Base-by-base conservation (phyloP, 371 early-diverging fungal species). In the Dichotomocladium elegans region DNA sequence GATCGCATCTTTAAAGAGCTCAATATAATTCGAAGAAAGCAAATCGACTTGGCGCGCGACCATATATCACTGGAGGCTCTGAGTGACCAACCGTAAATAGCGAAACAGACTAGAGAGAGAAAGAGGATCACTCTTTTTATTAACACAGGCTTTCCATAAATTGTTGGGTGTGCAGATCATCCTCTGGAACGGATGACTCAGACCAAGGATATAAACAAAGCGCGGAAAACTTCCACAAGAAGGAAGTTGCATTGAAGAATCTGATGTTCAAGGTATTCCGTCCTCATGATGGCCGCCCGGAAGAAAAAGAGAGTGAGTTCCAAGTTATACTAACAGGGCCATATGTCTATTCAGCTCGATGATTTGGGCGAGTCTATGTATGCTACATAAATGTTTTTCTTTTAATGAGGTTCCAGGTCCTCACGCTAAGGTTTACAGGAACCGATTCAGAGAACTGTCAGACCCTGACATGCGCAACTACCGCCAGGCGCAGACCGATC, bases 11-110 rank as follows among this genome's bases (percentile, higher is more conserved):
- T 68, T 33, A 60, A 62, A 15, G 63, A 64, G 15, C 46, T 71
- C 3, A 66, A 74, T 25, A 59, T 51, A 41, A 63, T 64, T 35
- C 60, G 64, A 47, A 52, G 60, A 9, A 63, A 66, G 43, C 63
- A 60, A 26, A 60, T 66, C 14, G 59, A 63, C 10, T 29, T 68
- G 12, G 64, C 68, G 19, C 37, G 52, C 9, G 68, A 68, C 24
- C 68, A 68, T 14, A 68, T 68, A 46, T 52, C 68, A 15, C 40
- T 68, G 12, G 68, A 68, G 29, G 51, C 34, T n/a, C 40, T 68
- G 5, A 48, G 41, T 15, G 68, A 68, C 35, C 42, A 47, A 19
- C 53, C 56, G 68, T 68, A 60, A 25, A 55, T 14, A 26, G 9
- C 6, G 10, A 10, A 21, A 1, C 9, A 35, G 14, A 12, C 17